Evolutionary conservation across 2,329 filamentous ascomycete genomes (phyloP).

Genomic region (Botrytis porri): DNA sequence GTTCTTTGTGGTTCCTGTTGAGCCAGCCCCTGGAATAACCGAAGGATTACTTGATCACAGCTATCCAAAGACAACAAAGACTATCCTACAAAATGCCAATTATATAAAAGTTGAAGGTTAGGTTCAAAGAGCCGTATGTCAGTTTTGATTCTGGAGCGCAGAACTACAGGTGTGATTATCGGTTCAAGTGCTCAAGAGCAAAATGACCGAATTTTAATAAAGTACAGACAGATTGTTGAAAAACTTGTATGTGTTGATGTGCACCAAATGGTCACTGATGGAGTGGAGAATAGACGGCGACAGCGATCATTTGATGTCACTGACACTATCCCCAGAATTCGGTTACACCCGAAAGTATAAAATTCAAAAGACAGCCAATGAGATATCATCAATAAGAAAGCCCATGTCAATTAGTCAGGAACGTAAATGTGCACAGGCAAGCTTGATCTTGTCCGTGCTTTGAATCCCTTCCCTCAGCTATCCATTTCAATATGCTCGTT

Average conservation of each 20-base stretch:
- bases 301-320: background rate
- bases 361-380: conserved; percentile 4
- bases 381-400: background rate
- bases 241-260: background rate
- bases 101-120: background rate
- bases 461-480: background rate
- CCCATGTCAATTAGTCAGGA: conserved; percentile 8
- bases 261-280: background rate
- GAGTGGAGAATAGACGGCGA: background rate
- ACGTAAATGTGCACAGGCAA: conserved; percentile 2
- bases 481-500: background rate
- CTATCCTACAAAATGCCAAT: background rate
- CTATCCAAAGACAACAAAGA: background rate
- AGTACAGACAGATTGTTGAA: background rate
- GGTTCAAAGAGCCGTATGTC: background rate
- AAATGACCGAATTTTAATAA: background rate
- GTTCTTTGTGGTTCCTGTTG: background rate
- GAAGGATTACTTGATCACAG: background rate
- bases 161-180: background rate
- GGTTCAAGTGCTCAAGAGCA: background rate
- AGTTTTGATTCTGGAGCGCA: background rate
- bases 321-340: background rate
- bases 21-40: background rate
- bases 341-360: conserved; percentile 7
- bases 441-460: background rate